Base-by-base conservation (phyloP, 805 yeast genomes). In the Candida boidinii region DNA sequence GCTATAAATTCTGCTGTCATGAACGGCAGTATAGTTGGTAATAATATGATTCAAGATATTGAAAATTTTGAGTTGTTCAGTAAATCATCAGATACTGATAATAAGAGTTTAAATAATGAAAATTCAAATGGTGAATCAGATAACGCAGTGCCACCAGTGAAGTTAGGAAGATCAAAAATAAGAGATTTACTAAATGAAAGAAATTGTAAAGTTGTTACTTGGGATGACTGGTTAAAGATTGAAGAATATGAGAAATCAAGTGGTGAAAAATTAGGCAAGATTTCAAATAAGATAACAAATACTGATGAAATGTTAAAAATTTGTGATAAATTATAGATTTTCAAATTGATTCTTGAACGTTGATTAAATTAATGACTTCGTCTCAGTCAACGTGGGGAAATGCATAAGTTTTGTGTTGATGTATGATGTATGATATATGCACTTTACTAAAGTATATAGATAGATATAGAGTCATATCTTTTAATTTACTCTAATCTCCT, bases 1-100 rank as follows among this genome's bases (percentile, higher is more conserved):
- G 94, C 86, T 4, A 92, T 92, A 42, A 94, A 94, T 13, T 69
- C 84, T 11, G 86, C 97, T 1, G 83, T 90, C 80, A 70, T 79
- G 68, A 87, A 82, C 38, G 74, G 96, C 1, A 79, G 79, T 41
- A 70, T 74, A 7, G 78, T 90, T 0, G 90, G 86, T 0, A 84
- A 76, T 18, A 58, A 66, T 10, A 64, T 92, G 0, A 47, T 76
- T 13, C 60, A 66, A 23, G 95, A 86, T 45, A 56, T n/a, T n/a
- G n/a, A n/a, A n/a, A 51, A 53, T 23, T 60, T 12, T 12, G n/a
- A n/a, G n/a, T n/a, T n/a, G n/a, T n/a, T n/a, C n/a, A n/a, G n/a
- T n/a, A n/a, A n/a, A n/a, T n/a, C n/a, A n/a, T n/a, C 17, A 8
- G 11, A 4, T n/a, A 7, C 10, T 9, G 27, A 15, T 13, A 11